A percentile compares a stretch with the other conserved stretches of the same genome.
phyloP scores from a whole-genome alignment of 257 asterid species.

The Gynochthodes officinalis region DNA sequence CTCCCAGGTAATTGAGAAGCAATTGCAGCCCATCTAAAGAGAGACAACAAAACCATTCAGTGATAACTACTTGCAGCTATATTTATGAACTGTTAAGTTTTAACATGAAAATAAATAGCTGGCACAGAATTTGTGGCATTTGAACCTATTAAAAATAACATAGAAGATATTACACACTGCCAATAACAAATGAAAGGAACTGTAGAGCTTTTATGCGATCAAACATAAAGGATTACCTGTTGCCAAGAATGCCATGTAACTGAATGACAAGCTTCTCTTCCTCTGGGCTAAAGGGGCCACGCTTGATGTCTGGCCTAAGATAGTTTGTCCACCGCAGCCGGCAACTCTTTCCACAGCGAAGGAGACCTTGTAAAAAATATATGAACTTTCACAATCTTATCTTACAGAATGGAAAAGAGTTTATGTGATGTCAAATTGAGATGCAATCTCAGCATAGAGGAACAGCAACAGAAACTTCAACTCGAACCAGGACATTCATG shows the following conservation, averaged over 20 bases:
- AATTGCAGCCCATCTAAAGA: constrained; percentile 85
- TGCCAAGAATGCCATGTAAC: constrained; percentile 88
- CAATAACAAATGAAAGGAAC: background rate
- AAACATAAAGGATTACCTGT: constrained; percentile 45
- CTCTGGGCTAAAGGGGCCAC: constrained; percentile 74
- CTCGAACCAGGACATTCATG: background rate
- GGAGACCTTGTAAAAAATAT: constrained; percentile 50
- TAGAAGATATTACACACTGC: background rate
- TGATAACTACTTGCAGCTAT: background rate
- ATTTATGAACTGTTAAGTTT: background rate
- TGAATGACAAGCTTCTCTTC: constrained; percentile 93
- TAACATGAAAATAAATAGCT: background rate
- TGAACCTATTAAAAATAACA: no score
- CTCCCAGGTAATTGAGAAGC: constrained; percentile 89
- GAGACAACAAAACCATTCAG: background rate
- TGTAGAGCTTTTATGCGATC: no score
- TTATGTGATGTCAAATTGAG: background rate
- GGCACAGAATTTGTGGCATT: background rate
- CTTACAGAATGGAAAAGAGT: background rate
- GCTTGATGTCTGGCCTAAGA: constrained; percentile 88
- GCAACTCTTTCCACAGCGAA: constrained; percentile 96
- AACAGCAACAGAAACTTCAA: background rate
- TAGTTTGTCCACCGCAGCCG: constrained; percentile 89
- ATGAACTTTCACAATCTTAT: background rate
- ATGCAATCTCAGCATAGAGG: background rate